Evolutionary conservation across 2,329 filamentous ascomycete species (phyloP).

Genomic region (Plenodomus lindquistii): DNA sequence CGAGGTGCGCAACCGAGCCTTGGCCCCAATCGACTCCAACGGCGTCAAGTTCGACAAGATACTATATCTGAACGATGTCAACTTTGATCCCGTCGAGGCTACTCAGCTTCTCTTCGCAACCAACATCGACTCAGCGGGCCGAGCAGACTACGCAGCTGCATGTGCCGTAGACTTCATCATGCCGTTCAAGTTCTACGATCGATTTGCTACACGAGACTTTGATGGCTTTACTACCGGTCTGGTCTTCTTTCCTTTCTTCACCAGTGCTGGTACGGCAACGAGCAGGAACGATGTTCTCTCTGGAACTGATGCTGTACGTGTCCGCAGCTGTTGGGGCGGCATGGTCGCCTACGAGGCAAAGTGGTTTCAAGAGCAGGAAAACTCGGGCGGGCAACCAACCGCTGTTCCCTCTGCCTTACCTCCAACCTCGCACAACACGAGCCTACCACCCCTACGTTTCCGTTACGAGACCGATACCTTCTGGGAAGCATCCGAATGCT

Average conservation of each 20-base stretch:
- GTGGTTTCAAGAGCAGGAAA: conserved; percentile 56
- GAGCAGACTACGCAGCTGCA: conserved; percentile 63
- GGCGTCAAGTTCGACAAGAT: conserved; percentile 63
- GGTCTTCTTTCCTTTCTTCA: conserved; percentile 71
- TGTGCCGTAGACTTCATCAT: conserved; percentile 73
- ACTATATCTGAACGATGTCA: conserved; percentile 69
- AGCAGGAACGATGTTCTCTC: conserved; percentile 65
- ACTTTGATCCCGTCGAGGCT: conserved; percentile 62
- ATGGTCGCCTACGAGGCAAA: conserved; percentile 70
- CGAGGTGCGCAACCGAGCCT: conserved; percentile 70
- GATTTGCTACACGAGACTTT: conserved; percentile 70
- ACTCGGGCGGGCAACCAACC: conserved; percentile 2
- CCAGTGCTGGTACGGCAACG: conserved; percentile 54
- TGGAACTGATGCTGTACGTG: conserved; percentile 66
- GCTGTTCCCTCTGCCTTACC: conserved; percentile 23
- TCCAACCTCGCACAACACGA: conserved; percentile 12
- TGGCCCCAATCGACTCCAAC: conserved; percentile 63
- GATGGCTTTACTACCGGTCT: conserved; percentile 67
- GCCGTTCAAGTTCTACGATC: conserved; percentile 72
- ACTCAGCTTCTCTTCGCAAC: conserved; percentile 67
- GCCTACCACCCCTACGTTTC: conserved; percentile 49
- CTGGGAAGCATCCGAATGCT: conserved; percentile 55
- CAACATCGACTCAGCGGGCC: conserved; percentile 57
- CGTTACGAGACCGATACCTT: conserved; percentile 48
- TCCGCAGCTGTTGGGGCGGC: conserved; percentile 76